A percentile compares a stretch with the other conserved stretches of the same genome.
phyloP scores from a whole-genome alignment of 2,329 filamentous ascomycete species.

The Aspergillus jensenii region DNA sequence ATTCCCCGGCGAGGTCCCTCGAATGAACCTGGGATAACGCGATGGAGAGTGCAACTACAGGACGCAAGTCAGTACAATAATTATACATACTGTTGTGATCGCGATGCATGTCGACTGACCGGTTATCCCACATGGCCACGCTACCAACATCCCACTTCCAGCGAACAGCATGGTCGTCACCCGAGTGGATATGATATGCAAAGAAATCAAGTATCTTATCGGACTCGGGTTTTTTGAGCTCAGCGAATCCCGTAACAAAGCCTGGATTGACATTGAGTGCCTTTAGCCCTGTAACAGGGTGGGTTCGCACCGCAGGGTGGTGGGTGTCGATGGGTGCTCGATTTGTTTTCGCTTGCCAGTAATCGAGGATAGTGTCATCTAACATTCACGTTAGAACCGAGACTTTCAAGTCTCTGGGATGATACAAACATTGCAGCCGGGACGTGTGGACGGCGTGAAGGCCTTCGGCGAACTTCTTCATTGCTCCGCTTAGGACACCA shows the following conservation, averaged over 20 bases:
- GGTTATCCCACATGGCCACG: conserved; percentile 55
- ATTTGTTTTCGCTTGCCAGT: conserved; percentile 44
- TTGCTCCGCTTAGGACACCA: conserved; percentile 25
- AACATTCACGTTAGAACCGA: not conserved
- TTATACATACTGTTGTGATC: not conserved
- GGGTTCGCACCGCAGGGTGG: conserved; percentile 51
- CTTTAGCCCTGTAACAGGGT: conserved; percentile 51
- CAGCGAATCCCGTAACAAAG: conserved; percentile 50
- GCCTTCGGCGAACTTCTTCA: conserved; percentile 45
- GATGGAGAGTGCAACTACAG: conserved; percentile 6
- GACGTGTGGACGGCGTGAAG: conserved; percentile 50
- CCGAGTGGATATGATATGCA: conserved; percentile 48
- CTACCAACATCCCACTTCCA: conserved; percentile 53
- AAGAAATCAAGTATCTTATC: conserved; percentile 51
- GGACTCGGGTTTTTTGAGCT: conserved; percentile 51
- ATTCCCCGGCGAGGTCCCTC: conserved; percentile 11
- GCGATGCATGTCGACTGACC: conserved; percentile 19
- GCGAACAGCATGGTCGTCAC: conserved; percentile 51
- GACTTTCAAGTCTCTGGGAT: not conserved
- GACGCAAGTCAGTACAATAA: too few species aligned
- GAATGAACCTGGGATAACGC: conserved; percentile 7
- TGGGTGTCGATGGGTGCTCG: conserved; percentile 49
- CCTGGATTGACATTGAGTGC: conserved; percentile 49
- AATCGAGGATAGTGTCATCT: conserved; percentile 49
- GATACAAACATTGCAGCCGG: conserved; percentile 1